phyloP scores from a whole-genome alignment of 2,329 filamentous ascomycete species.

The Colletotrichum spinosum region DNA sequence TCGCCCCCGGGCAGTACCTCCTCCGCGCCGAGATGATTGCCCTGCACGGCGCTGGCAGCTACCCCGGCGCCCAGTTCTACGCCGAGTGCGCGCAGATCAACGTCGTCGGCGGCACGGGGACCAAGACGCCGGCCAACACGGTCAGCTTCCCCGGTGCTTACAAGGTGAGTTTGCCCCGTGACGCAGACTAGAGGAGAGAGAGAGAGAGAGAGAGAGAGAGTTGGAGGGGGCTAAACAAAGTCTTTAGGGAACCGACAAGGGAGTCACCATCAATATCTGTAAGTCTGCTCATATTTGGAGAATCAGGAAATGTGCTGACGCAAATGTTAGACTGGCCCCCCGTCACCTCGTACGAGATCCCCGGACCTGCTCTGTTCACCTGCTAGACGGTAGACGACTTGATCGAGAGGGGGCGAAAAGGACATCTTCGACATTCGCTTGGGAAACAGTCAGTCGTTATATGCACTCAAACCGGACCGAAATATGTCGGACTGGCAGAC shows the following conservation, averaged over 20 bases:
- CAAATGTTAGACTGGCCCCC: slow-evolving; percentile 35
- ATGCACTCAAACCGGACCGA: background rate
- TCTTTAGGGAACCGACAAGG: slow-evolving; percentile 41
- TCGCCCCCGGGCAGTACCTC: slow-evolving; percentile 68
- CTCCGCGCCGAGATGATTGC: slow-evolving; percentile 70
- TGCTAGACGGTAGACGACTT: slow-evolving; percentile 29
- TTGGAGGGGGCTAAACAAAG: slow-evolving; percentile 13
- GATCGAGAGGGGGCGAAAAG: background rate
- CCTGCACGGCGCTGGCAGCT: slow-evolving; percentile 60
- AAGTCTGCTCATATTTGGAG: background rate
- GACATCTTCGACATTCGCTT: background rate
- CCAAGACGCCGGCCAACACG: slow-evolving; percentile 42
- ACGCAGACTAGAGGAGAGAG: background rate
- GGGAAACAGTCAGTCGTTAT: background rate
- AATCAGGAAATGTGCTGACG: background rate
- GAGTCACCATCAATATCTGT: slow-evolving; percentile 43
- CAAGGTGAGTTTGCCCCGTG: slow-evolving; percentile 17
- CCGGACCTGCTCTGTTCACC: slow-evolving; percentile 41
- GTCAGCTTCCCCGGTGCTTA: slow-evolving; percentile 47
- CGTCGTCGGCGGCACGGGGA: slow-evolving; percentile 47
- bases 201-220: background rate
- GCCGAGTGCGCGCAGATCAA: slow-evolving; percentile 55
- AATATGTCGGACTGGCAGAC: background rate
- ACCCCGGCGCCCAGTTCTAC: slow-evolving; percentile 60
- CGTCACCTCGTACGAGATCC: slow-evolving; percentile 43